Conservation (phyloP, 1,284 basidiomycete genomes). For the Athelia sp. region DNA sequence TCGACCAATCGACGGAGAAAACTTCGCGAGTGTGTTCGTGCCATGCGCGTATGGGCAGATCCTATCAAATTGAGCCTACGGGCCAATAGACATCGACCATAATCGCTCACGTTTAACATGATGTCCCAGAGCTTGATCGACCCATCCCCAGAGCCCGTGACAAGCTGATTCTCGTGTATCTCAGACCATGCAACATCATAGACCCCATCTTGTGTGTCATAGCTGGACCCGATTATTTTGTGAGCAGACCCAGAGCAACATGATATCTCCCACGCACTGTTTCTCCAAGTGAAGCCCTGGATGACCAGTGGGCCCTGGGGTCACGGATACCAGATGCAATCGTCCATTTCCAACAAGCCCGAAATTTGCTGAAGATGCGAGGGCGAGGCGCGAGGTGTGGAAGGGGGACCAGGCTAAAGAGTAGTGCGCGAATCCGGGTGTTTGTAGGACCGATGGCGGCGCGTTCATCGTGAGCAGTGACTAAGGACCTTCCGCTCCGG, state of each 20-base stretch:
- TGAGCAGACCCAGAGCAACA: conserved; percentile 11
- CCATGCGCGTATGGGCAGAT: conserved; percentile 88
- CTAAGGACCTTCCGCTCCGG: not conserved
- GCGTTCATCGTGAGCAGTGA: conserved; percentile 36
- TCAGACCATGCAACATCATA: conserved; percentile 95
- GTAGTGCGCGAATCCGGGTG: conserved; percentile 88
- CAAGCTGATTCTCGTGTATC: conserved; percentile 90
- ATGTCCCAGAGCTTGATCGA: conserved; percentile 91
- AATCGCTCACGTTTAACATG: conserved; percentile 68
- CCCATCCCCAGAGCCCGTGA: conserved; percentile 88
- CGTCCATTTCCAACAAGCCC: conserved; percentile 94
- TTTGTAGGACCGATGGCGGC: conserved; percentile 54
- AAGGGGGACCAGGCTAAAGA: conserved; percentile 90
- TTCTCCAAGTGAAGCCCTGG: conserved; percentile 56
- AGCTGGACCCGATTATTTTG: conserved; percentile 44
- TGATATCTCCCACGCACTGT: conserved; percentile 40
- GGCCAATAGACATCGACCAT: too few relatives aligned
- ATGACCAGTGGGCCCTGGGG: conserved; percentile 39
- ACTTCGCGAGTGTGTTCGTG: conserved; percentile 92
- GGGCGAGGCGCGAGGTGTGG: conserved; percentile 74
- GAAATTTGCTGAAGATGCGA: conserved; percentile 92
- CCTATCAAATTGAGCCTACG: conserved; percentile 37
- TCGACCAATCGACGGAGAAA: conserved; percentile 97
- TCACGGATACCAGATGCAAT: conserved; percentile 63
- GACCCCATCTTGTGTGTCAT: conserved; percentile 90